Conservation (phyloP, 2,329 filamentous ascomycete genomes). For the Diatrype stigma region DNA sequence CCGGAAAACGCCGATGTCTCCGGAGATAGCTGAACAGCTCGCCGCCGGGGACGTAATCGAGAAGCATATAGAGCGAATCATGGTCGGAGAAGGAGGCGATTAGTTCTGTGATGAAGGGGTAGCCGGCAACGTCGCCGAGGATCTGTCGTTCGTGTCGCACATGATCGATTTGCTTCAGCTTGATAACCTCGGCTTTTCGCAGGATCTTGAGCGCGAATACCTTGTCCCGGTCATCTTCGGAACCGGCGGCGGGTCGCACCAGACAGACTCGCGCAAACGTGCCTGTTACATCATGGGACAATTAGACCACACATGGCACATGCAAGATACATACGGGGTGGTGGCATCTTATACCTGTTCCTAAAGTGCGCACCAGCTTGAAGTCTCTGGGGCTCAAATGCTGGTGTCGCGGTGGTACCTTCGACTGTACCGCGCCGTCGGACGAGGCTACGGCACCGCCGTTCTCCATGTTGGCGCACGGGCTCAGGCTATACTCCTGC, state of each 20-base stretch:
- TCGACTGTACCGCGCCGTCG: slow-evolving; percentile 13
- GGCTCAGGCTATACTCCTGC: slow-evolving; percentile 18
- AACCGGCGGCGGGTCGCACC: slow-evolving; percentile 57
- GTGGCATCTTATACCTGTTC: slow-evolving; percentile 53
- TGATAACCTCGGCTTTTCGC: slow-evolving; percentile 67
- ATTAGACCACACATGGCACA: slow-evolving; percentile 1
- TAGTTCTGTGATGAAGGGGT: slow-evolving; percentile 79
- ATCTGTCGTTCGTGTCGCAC: slow-evolving; percentile 79
- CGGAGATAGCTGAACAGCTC: slow-evolving; percentile 82
- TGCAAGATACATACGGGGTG: not conserved
- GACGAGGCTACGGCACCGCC: slow-evolving; percentile 11
- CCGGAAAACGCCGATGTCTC: slow-evolving; percentile 73
- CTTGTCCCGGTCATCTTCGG: slow-evolving; percentile 51
- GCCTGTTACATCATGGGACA: slow-evolving; percentile 39
- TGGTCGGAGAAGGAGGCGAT: slow-evolving; percentile 75
- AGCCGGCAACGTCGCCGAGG: slow-evolving; percentile 70
- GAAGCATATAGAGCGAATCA: slow-evolving; percentile 77
- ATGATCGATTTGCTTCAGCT: slow-evolving; percentile 82
- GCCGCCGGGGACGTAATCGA: slow-evolving; percentile 78
- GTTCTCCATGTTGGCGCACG: slow-evolving; percentile 17
- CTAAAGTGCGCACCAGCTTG: slow-evolving; percentile 68
- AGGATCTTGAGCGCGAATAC: slow-evolving; percentile 83
- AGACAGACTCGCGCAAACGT: slow-evolving; percentile 82
- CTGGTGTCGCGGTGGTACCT: slow-evolving; percentile 27
- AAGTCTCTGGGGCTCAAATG: slow-evolving; percentile 56